Evolutionary conservation across 179 eudicot genomes (phyloP).

Genomic region (Monotropa hypopitys): DNA sequence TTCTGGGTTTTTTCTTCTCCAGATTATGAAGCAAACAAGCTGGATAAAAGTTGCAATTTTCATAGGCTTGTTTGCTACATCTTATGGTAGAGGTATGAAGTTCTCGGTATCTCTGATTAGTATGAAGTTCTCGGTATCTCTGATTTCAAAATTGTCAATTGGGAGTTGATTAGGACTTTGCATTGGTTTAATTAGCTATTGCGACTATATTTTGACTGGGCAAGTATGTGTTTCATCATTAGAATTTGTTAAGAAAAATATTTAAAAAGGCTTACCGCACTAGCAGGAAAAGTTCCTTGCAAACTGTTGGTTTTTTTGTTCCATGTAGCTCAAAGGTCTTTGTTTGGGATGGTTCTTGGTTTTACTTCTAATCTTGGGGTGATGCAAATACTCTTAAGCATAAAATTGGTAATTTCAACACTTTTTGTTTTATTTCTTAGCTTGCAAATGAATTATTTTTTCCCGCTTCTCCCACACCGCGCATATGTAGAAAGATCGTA

Average conservation of each 20-base stretch:
- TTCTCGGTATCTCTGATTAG: not conserved
- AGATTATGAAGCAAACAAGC: constrained; percentile 36
- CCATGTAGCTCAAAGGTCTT: no score
- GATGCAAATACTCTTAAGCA: no score
- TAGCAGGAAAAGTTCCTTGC: not conserved
- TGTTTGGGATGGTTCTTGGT: no score
- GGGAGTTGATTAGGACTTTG: not conserved
- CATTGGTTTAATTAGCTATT: not conserved
- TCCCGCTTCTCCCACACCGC: not conserved
- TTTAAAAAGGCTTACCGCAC: not conserved
- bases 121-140: no score
- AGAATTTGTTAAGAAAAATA: not conserved
- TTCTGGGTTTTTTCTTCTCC: not conserved
- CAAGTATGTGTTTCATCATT: not conserved
- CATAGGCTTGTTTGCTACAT: constrained; percentile 22
- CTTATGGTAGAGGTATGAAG: constrained; percentile 39
- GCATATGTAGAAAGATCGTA: not conserved
- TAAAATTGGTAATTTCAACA: no score
- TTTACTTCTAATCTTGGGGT: no score
- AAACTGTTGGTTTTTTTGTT: not conserved
- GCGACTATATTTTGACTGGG: not conserved
- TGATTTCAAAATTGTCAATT: not conserved
- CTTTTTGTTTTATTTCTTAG: no score
- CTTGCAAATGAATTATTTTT: not conserved
- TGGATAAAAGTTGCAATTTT: constrained; percentile 29